phyloP scores from a whole-genome alignment of 2,329 filamentous ascomycete genomes.

The Amauroascus verrucosus region DNA sequence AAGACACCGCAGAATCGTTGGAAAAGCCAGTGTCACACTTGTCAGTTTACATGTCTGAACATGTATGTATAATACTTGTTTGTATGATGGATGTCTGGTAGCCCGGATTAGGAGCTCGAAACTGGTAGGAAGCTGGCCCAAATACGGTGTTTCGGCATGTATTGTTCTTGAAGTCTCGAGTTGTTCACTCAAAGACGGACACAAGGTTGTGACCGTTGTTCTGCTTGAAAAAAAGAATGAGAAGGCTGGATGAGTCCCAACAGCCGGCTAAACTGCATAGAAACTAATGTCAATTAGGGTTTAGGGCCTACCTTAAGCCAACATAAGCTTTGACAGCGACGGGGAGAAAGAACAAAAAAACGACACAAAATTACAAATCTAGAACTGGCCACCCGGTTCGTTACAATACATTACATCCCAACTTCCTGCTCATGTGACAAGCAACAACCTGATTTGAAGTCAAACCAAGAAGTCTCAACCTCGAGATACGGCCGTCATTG shows the following conservation, averaged over 20 bases:
- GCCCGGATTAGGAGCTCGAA: too few species aligned
- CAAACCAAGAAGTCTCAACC: background rate
- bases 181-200: too few species aligned
- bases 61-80: slow-evolving; percentile 1
- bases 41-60: slow-evolving; percentile 3
- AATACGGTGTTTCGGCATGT: background rate
- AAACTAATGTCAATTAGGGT: background rate
- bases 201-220: too few species aligned
- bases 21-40: background rate
- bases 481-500: background rate
- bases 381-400: background rate
- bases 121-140: background rate
- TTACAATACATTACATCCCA: background rate
- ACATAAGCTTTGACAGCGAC: background rate
- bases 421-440: background rate
- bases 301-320: background rate
- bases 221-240: background rate
- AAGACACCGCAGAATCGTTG: background rate
- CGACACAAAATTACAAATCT: slow-evolving; percentile 1
- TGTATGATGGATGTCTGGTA: background rate
- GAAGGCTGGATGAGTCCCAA: too few species aligned
- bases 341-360: background rate
- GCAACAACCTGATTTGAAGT: background rate
- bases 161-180: too few species aligned
- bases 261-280: background rate